Evolutionary conservation across 805 yeast genomes (phyloP).

Genomic region (Priceomyces haplophilus): DNA sequence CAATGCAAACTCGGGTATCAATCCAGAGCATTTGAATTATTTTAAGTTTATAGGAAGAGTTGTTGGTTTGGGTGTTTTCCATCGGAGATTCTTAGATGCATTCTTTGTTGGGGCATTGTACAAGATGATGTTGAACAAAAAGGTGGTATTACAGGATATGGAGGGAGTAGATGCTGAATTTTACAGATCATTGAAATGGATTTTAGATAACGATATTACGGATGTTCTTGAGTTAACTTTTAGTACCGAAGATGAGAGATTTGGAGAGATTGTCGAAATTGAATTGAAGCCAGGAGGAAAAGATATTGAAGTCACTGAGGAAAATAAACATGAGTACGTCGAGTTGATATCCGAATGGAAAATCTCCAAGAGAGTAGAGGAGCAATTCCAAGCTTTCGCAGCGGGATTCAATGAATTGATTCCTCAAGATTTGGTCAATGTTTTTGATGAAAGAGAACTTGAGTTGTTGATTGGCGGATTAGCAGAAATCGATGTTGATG

Average conservation of each 20-base stretch:
- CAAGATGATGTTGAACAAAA: conserved; percentile 94
- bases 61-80: conserved; percentile 97
- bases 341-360: conserved; percentile 96
- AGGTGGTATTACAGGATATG: conserved; percentile 94
- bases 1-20: conserved; percentile 94
- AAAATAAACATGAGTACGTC: conserved; percentile 91
- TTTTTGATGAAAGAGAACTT: conserved; percentile 95
- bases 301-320: conserved; percentile 88
- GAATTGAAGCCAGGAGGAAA: conserved; percentile 89
- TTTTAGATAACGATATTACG: conserved; percentile 89
- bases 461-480: conserved; percentile 97
- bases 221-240: conserved; percentile 80
- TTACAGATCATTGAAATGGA: conserved; percentile 93
- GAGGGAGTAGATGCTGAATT: conserved; percentile 98
- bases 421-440: conserved; percentile 94
- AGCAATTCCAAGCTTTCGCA: conserved; percentile 93
- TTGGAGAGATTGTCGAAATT: conserved; percentile 86
- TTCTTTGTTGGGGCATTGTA: conserved; percentile 97
- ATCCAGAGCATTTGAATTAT: conserved; percentile 96
- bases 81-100: conserved; percentile 94
- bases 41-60: conserved; percentile 98
- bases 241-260: conserved; percentile 86
- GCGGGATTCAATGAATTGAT: conserved; percentile 96
- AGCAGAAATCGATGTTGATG: conserved; percentile 96
- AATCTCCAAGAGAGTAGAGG: conserved; percentile 87